Conservation (phyloP, 257 asterid species). For the Solanum rostratum region DNA sequence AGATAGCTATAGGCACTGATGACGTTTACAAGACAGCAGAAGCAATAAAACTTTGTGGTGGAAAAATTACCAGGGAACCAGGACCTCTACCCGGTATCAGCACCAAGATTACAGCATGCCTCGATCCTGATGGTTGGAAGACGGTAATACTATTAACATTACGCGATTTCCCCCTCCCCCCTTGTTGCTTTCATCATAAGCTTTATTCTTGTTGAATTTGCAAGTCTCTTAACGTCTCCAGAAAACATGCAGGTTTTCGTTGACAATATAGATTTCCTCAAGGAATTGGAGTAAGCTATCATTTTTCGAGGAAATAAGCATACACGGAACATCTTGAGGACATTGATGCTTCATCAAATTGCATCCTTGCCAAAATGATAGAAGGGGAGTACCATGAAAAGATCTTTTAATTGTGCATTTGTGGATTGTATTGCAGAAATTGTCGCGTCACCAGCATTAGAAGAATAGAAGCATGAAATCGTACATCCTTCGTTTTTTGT, state of each 20-base stretch:
- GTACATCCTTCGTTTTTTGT: not conserved
- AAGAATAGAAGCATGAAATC: not conserved
- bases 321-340: not conserved
- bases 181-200: not conserved
- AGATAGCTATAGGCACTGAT: constrained; percentile 93
- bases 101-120: constrained; percentile 90
- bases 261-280: constrained; percentile 77
- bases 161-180: not conserved
- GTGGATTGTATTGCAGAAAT: not conserved
- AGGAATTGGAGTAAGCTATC: constrained; percentile 60
- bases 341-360: constrained; percentile 1
- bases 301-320: not conserved
- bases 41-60: constrained; percentile 67
- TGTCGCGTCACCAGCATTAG: not conserved
- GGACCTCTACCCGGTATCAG: constrained; percentile 88
- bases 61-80: constrained; percentile 75
- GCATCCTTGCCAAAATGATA: not conserved
- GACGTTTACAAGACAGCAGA: constrained; percentile 92
- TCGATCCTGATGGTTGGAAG: constrained; percentile 99
- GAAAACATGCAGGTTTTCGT: constrained; percentile 67
- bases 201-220: not conserved
- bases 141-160: constrained; percentile 41
- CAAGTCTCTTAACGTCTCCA: not conserved
- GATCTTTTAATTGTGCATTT: not conserved
- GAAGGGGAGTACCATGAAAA: not conserved